Conservation (phyloP, 371 early-diverging fungal species). For the Batrachochytrium dendrobatidis region DNA sequence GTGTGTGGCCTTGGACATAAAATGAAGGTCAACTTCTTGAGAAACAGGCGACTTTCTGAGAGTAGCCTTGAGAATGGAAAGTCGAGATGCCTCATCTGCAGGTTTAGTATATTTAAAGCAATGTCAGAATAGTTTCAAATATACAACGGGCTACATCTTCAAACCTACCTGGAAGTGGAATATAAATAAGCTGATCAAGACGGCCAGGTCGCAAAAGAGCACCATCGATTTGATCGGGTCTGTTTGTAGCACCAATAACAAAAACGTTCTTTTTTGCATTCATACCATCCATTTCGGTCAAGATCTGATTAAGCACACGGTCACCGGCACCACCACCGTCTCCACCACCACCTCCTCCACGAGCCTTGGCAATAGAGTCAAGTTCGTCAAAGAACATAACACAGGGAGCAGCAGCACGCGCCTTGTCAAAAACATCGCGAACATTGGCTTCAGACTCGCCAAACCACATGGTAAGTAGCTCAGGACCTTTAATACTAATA, state of each 20-base stretch:
- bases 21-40: constrained; percentile 74
- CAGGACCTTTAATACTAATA: constrained; percentile 99
- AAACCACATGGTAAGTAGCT: constrained; percentile 99
- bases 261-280: constrained; percentile 99
- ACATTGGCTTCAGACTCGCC: constrained; percentile 99
- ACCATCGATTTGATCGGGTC: constrained; percentile 96
- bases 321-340: constrained; percentile 98
- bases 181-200: constrained; percentile 98
- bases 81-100: constrained; percentile 89
- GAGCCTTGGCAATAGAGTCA: constrained; percentile 98
- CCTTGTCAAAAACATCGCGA: constrained; percentile 99
- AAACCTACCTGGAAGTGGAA: constrained; percentile 83
- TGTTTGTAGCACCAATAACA: constrained; percentile 99
- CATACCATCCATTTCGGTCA: constrained; percentile 99
- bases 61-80: constrained; percentile 82
- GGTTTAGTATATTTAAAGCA: constrained; percentile 37
- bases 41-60: constrained; percentile 97
- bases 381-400: constrained; percentile 99
- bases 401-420: constrained; percentile 98
- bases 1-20: constrained; percentile 85
- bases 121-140: constrained; percentile 24
- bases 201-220: constrained; percentile 98
- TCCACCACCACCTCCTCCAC: constrained; percentile 69
- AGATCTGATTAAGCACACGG: constrained; percentile 98
- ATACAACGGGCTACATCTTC: constrained; percentile 34